Evolutionary conservation across 2,329 filamentous ascomycete species (phyloP).

Genomic region (Aspergillus clavatus): DNA sequence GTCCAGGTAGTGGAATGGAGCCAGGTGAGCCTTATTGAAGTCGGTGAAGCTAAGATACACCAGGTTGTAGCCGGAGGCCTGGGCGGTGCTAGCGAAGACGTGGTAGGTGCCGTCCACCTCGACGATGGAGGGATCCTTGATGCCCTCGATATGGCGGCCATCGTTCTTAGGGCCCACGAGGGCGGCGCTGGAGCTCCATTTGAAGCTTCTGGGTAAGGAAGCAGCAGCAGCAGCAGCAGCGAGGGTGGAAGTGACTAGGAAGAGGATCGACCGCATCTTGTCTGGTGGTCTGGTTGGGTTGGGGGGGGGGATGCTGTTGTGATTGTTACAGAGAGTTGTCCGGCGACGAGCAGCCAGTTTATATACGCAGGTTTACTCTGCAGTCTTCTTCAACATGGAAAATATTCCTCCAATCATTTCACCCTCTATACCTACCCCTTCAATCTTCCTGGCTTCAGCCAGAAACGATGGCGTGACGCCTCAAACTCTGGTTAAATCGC

Average conservation of each 20-base stretch:
- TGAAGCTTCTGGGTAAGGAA: conserved; percentile 3
- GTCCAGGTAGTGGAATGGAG: conserved; percentile 7
- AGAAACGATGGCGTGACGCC: too few relatives aligned
- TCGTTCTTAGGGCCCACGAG: conserved; percentile 3
- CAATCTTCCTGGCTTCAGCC: too few relatives aligned
- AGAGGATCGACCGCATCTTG: background rate
- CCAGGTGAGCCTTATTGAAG: conserved; percentile 2
- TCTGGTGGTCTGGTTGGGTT: background rate
- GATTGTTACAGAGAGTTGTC: too few relatives aligned
- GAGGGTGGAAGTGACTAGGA: background rate
- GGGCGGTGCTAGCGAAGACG: conserved; percentile 7
- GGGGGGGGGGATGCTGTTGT: background rate
- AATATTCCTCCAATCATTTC: too few relatives aligned
- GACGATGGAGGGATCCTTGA: conserved; percentile 8
- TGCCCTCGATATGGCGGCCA: background rate
- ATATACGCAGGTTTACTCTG: too few relatives aligned
- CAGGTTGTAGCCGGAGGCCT: conserved; percentile 2
- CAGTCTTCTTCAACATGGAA: too few relatives aligned
- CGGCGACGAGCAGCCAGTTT: too few relatives aligned
- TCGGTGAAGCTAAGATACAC: conserved; percentile 8
- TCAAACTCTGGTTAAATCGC: too few relatives aligned
- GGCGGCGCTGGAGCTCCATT: conserved; percentile 5
- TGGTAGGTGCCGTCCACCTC: conserved; percentile 2
- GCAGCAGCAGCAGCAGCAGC: background rate
- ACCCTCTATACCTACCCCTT: too few relatives aligned